Conservation (phyloP, 495 filamentous ascomycete genomes). For the Pyrenopolyporus hunteri region DNA sequence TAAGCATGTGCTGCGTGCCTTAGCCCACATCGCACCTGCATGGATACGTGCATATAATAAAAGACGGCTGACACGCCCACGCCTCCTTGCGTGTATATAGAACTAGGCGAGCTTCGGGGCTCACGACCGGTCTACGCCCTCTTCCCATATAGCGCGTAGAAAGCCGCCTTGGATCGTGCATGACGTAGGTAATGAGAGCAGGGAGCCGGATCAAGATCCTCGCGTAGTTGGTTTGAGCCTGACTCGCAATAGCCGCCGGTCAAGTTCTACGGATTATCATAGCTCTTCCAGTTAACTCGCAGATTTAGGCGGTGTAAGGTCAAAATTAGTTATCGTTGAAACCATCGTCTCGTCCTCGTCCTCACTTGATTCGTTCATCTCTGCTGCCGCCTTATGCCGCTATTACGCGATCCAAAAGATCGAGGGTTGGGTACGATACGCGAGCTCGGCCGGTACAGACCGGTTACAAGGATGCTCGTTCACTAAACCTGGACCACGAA, state of each 20-base stretch:
- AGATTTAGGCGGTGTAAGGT: background rate
- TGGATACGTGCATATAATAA: background rate
- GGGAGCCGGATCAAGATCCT: background rate
- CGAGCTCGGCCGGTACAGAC: background rate
- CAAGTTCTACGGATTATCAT: conserved; percentile 1
- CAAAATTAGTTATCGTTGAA: background rate
- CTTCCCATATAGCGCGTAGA: background rate
- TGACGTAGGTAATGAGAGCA: background rate
- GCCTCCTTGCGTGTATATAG: background rate
- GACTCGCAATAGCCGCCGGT: background rate
- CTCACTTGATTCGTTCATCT: conserved; percentile 3
- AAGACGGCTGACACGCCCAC: no score
- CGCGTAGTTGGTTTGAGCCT: background rate
- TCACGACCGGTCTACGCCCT: no score
- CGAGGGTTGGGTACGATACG: conserved; percentile 5
- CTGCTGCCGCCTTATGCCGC: conserved; percentile 10
- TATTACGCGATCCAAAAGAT: conserved; percentile 4
- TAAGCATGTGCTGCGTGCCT: no score
- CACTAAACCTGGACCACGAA: conserved; percentile 11
- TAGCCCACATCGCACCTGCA: no score
- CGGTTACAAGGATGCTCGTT: conserved; percentile 21
- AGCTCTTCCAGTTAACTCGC: background rate
- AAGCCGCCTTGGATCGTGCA: background rate
- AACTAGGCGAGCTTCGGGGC: no score
- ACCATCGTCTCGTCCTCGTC: background rate